A percentile compares a stretch with the other conserved stretches of the same genome.
phyloP scores from a whole-genome alignment of 441 rosid genomes.

The Jatropha multifida region DNA sequence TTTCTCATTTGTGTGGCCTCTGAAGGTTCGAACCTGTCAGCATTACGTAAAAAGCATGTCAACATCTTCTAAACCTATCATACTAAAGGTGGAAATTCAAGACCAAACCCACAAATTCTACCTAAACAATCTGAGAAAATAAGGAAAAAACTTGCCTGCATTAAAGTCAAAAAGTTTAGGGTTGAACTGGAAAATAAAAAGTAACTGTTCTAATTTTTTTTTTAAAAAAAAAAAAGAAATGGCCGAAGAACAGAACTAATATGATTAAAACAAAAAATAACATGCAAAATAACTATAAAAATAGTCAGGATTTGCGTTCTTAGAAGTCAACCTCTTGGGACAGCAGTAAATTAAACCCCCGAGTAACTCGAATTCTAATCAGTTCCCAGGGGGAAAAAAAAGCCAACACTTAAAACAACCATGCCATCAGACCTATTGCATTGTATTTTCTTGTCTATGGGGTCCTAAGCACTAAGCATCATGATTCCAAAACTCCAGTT shows the following conservation, averaged over 20 bases:
- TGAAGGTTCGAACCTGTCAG: conserved; percentile 79
- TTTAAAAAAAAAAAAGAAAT: not conserved
- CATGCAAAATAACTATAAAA: not conserved
- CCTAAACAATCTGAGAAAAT: not conserved
- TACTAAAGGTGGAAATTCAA: not conserved
- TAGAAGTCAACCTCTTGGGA: not conserved
- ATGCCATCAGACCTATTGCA: too few relatives aligned
- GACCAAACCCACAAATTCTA: not conserved
- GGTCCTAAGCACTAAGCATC: not conserved
- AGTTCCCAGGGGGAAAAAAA: too few relatives aligned
- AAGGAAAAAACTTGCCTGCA: not conserved
- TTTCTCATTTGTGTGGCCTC: conserved; percentile 95
- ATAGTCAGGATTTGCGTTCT: too few relatives aligned
- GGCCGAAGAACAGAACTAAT: not conserved
- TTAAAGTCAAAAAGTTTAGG: not conserved
- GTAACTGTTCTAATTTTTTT: not conserved
- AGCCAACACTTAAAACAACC: not conserved
- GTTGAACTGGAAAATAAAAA: not conserved
- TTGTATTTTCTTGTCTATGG: too few relatives aligned
- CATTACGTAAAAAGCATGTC: conserved; percentile 8
- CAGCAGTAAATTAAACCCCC: not conserved
- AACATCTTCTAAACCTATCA: conserved; percentile 5
- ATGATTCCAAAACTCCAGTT: not conserved
- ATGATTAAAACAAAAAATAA: not conserved
- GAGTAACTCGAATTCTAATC: not conserved